Base-by-base conservation (phyloP, 805 yeast genomes). In the Pichia nanzhaoensis region DNA sequence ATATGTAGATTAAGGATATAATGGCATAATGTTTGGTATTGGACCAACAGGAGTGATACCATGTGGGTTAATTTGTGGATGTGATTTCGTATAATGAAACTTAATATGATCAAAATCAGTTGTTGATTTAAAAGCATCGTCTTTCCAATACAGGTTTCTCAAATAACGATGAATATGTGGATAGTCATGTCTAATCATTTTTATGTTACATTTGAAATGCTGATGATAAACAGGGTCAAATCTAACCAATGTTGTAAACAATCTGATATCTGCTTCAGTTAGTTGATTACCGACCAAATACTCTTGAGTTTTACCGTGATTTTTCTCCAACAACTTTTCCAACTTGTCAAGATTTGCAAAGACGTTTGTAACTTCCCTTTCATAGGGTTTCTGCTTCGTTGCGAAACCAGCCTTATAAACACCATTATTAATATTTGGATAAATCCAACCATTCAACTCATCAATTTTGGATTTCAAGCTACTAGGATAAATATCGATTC, bases 371-470 rank as follows among this genome's bases (percentile, higher is more conserved):
- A 83, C 86, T 55, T 82, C 82, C 43, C 67, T 67, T 52, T 85
- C 91, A 59, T 90, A 90, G 12, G 82, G 85, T 51, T 83, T 88
- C 64, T 87, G 95, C 46, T 74, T 74, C 10, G 88, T 79, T 4
- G 96, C 87, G 64, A 90, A 91, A 0, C 98, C 98, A 2, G 93
- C 54, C 67, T 88, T 91, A 72, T 91, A 91, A 34, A 90, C 97
- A 34, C 96, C 97, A 59, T 85, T 87, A 72, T 90, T 89, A 63
- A 91, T 84, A 56, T 74, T 77, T 57, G 84, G 85, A 63, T 90
- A 90, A 34, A 86, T 76, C 90, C 95, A 83, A 16, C 69, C 73
- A 58, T 93, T 89, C 53, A 88, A 58, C 45, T 77, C 87, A 58
- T 90, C 95, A 56, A 90, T 86, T 51, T 79, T 63, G 0, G 60